Base-by-base conservation (phyloP, 169 alveolate species). In the Plasmodium fragile region DNA sequence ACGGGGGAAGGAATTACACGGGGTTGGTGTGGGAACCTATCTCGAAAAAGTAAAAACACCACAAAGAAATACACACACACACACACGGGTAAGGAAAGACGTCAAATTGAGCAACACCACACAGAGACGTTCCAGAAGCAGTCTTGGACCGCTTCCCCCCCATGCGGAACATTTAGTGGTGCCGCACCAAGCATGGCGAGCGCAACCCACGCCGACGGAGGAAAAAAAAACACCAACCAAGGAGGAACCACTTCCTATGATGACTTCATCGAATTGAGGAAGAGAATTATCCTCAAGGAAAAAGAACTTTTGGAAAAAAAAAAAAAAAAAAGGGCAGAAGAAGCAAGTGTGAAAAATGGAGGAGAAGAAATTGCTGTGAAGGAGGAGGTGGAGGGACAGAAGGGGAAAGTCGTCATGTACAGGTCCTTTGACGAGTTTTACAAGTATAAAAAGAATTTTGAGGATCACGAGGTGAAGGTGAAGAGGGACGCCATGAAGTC, bases 391-490 rank as follows among this genome's bases (percentile, higher is more conserved):
- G 41, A 90, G n/a, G 30, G 7, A n/a, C 49, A 49, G 25, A 70
- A 71, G 16, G 82, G 73, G 22, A 78, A 90, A 39, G 55, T 79
- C 52, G 55, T 79, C 52, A n/a, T 22, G 41, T 90, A 90, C 45
- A 79, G 94, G 81, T 13, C 94, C 16, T 90, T 90, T 78, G 94
- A 90, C 72, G 83, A 90, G 43, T 90, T 90, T 80, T 90, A 90
- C 53, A 80, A 79, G 69, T 90, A 80, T 80, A 90, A 80, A 90
- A 90, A 78, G 45, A 2, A 79, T 28, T 90, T 16, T 53, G 94
- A 90, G 73, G 94, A 90, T 28, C 52, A 90, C 25, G 91, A 90
- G 72, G 73, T 28, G 70, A 39, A 90, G 39, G 65, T 34, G 49
- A 65, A 79, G 49, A 90, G 81, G 69, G 94, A 90, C n/a, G 75